Conservation (phyloP, 352 stramenopile genomes). For the Phytophthora quininea region DNA sequence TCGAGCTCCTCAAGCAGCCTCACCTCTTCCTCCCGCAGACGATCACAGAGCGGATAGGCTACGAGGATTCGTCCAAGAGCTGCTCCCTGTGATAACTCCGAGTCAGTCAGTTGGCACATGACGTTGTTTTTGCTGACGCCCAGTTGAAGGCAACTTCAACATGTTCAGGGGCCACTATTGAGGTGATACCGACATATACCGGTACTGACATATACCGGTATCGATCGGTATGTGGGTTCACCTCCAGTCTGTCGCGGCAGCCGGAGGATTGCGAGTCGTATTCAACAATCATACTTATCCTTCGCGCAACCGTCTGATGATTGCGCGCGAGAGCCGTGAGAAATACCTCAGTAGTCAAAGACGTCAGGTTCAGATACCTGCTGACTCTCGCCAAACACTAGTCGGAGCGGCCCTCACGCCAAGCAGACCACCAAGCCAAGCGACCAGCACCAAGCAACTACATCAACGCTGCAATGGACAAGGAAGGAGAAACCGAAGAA, state of each 20-base stretch:
- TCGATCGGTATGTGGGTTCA: background rate
- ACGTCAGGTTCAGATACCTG: background rate
- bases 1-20: background rate
- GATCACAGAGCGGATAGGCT: too few species aligned
- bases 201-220: background rate
- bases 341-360: background rate
- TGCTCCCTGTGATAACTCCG: background rate
- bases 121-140: background rate
- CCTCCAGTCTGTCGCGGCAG: background rate
- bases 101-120: background rate
- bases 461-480: constrained; percentile 14
- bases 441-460: background rate
- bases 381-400: background rate
- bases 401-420: too few species aligned
- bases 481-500: constrained; percentile 12
- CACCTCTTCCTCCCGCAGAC: background rate
- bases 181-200: background rate
- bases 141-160: background rate
- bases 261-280: background rate
- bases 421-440: background rate
- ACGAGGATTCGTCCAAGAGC: background rate
- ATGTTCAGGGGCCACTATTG: background rate
- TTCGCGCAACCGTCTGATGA: background rate
- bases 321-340: background rate
- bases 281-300: background rate